Evolutionary conservation across 73 alveolate species (phyloP).

Genomic region (Paramecium octaurelia): DNA sequence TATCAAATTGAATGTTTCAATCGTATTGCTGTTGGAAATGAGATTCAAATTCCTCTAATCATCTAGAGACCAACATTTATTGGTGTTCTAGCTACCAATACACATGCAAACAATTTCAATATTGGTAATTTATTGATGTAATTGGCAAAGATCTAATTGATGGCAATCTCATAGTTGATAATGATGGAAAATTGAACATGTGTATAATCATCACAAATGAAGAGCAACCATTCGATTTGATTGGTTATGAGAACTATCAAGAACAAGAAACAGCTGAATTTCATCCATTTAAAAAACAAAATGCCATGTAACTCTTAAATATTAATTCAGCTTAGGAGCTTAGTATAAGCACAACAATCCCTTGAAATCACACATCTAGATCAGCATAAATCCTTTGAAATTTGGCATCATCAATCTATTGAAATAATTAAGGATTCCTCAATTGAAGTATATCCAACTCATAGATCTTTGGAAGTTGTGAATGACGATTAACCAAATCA

Average conservation of each 20-base stretch:
- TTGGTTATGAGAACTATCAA: not conserved
- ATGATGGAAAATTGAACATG: not conserved
- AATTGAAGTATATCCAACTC: not conserved
- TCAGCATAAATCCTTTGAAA: not conserved
- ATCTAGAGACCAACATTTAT: not conserved
- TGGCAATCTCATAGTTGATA: not conserved
- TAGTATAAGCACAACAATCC: constrained; percentile 21
- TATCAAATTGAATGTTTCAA: constrained; percentile 8
- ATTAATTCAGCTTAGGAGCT: constrained; percentile 31
- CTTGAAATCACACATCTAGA: constrained; percentile 1
- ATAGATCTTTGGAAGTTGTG: not conserved
- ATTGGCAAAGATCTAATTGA: not conserved
- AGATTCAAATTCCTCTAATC: not conserved
- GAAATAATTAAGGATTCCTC: constrained; percentile 10
- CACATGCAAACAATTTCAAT: not conserved
- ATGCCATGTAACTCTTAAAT: not conserved
- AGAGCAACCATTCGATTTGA: not conserved
- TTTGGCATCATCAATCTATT: not conserved
- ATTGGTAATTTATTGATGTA: not conserved
- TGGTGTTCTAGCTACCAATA: not conserved
- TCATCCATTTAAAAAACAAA: not conserved
- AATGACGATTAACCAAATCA: not conserved
- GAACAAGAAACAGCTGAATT: not conserved
- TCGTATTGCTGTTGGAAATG: not conserved
- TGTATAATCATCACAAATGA: constrained; percentile 8